Conservation (phyloP, 306 rosid genomes). For the Alnus rubra region DNA sequence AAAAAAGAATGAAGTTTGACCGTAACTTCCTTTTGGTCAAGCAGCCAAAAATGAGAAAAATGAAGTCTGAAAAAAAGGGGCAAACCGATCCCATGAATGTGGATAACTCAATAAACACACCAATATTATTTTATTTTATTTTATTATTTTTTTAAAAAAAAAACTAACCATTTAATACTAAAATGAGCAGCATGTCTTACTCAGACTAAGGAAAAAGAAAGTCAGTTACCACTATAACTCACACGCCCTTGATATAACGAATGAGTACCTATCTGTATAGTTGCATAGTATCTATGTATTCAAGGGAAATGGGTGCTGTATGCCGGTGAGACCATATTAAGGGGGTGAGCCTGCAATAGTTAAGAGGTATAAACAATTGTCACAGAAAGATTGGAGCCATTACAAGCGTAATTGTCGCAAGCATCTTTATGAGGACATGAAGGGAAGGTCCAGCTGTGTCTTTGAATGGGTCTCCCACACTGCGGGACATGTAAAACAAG, state of each 20-base stretch:
- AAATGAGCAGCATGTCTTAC: constrained; percentile 35
- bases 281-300: constrained; percentile 43
- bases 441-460: constrained; percentile 99
- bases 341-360: not conserved
- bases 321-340: constrained; percentile 33
- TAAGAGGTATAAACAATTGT: constrained; percentile 41
- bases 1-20: too few species aligned
- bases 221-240: constrained; percentile 41
- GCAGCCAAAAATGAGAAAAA: not conserved
- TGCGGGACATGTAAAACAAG: constrained; percentile 36
- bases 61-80: not conserved
- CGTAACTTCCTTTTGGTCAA: not conserved
- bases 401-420: constrained; percentile 88
- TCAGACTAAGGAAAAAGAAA: constrained; percentile 27
- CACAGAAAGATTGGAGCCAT: constrained; percentile 99
- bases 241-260: constrained; percentile 48
- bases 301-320: constrained; percentile 43
- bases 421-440: constrained; percentile 97
- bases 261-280: constrained; percentile 46
- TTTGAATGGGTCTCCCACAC: constrained; percentile 98
- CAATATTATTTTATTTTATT: not conserved
- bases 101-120: not conserved
- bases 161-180: constrained; percentile 3
- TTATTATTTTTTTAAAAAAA: too few species aligned
- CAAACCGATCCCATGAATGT: too few species aligned